Evolutionary conservation across 2,329 filamentous ascomycete genomes (phyloP).

Genomic region (Aspergillus puulaauensis): DNA sequence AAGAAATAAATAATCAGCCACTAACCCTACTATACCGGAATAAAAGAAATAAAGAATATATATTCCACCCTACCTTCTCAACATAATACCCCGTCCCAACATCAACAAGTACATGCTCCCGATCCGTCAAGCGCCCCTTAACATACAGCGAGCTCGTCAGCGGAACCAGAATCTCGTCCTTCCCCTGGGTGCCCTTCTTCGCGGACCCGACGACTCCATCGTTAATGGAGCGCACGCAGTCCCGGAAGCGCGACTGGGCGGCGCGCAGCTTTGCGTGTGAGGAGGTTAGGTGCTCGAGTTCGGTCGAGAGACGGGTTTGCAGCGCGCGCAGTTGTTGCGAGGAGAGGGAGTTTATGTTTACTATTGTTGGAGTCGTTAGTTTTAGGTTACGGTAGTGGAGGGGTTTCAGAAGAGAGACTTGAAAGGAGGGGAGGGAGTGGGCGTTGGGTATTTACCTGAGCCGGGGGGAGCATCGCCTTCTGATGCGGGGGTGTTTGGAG

Average conservation of each 20-base stretch:
- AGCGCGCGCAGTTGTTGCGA: conserved; percentile 83
- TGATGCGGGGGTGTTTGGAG: conserved; percentile 28
- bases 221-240: conserved; percentile 78
- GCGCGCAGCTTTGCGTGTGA: conserved; percentile 88
- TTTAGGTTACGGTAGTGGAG: background rate
- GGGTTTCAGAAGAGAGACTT: background rate
- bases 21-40: background rate
- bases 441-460: conserved; percentile 13
- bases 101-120: conserved; percentile 81
- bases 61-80: conserved; percentile 66
- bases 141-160: conserved; percentile 95
- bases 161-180: conserved; percentile 73
- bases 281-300: conserved; percentile 87
- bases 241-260: conserved; percentile 87
- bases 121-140: conserved; percentile 72
- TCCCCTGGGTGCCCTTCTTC: conserved; percentile 34
- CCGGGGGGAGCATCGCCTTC: conserved; percentile 24
- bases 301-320: conserved; percentile 94
- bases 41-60: no score
- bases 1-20: conserved; percentile 7
- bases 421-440: background rate
- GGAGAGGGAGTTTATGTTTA: conserved; percentile 75
- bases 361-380: conserved; percentile 18
- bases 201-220: conserved; percentile 50
- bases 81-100: conserved; percentile 93